These are phyloP conservation scores for Nemania sp. DNA, from an alignment of 2,329 filamentous ascomycete genomes.

Conservation along the genomic window DNA sequence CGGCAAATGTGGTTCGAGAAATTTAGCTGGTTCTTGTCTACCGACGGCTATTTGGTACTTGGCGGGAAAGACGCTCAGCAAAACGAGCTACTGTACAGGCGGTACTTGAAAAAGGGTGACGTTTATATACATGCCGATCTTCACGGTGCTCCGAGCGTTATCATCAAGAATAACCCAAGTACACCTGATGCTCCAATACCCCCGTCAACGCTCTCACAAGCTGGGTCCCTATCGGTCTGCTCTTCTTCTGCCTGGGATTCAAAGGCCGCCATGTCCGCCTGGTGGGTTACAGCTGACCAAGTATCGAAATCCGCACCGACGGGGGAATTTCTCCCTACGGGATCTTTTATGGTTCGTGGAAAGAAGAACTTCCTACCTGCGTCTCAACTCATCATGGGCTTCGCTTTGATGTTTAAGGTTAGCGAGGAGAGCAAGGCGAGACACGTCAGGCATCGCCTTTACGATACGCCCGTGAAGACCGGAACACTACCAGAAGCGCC, in stretches of 20 bases:
- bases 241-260: slow-evolving; percentile 93
- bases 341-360: slow-evolving; percentile 79
- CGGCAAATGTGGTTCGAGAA: slow-evolving; percentile 96
- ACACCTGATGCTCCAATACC: slow-evolving; percentile 85
- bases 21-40: slow-evolving; percentile 93
- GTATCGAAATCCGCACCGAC: slow-evolving; percentile 82
- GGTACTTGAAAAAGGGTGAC: slow-evolving; percentile 85
- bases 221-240: slow-evolving; percentile 81
- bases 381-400: slow-evolving; percentile 82
- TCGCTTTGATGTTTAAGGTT: slow-evolving; percentile 85
- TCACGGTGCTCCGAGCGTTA: slow-evolving; percentile 78
- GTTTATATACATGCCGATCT: slow-evolving; percentile 91
- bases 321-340: slow-evolving; percentile 79
- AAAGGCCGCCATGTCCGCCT: slow-evolving; percentile 93
- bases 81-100: slow-evolving; percentile 88
- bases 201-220: slow-evolving; percentile 88
- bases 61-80: slow-evolving; percentile 88
- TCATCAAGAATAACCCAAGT: slow-evolving; percentile 85
- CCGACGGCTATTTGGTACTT: slow-evolving; percentile 90
- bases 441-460: slow-evolving; percentile 73
- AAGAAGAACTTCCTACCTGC: slow-evolving; percentile 92
- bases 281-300: slow-evolving; percentile 91
- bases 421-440: slow-evolving; percentile 84
- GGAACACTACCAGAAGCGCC: slow-evolving; percentile 19
- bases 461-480: slow-evolving; percentile 34